phyloP scores from a whole-genome alignment of 2,329 filamentous ascomycete genomes.

The Aspergillus sp. region DNA sequence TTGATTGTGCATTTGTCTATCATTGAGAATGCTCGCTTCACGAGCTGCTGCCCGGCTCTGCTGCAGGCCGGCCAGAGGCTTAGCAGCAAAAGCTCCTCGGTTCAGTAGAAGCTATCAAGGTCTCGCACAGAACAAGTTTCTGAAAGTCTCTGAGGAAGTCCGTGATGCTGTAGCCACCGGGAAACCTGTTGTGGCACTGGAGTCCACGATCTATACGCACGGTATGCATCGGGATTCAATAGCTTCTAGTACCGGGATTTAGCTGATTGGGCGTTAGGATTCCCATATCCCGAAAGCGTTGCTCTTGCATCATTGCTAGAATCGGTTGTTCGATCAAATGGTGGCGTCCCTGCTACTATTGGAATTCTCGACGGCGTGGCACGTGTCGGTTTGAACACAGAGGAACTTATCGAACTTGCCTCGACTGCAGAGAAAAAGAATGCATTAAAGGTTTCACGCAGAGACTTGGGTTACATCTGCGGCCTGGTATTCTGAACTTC shows the following conservation, averaged over 20 bases:
- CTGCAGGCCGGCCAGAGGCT: conserved; percentile 10
- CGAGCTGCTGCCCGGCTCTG: conserved; percentile 18
- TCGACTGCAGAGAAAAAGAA: conserved; percentile 59
- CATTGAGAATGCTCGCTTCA: conserved; percentile 12
- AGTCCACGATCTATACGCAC: conserved; percentile 97
- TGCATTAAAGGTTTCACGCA: conserved; percentile 77
- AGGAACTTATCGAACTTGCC: conserved; percentile 68
- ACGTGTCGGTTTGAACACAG: conserved; percentile 67
- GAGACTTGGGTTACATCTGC: conserved; percentile 78
- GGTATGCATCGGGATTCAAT: conserved; percentile 57
- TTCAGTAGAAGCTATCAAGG: conserved; percentile 21
- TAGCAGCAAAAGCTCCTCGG: conserved; percentile 3
- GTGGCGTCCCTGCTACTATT: conserved; percentile 84
- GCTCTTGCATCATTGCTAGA: conserved; percentile 77
- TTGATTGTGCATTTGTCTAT: neutral
- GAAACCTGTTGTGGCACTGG: conserved; percentile 83
- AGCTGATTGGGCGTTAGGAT: conserved; percentile 43
- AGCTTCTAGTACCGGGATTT: conserved; percentile 1
- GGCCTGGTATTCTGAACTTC: conserved; percentile 57
- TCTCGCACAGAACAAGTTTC: conserved; percentile 43
- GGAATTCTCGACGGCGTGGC: conserved; percentile 81
- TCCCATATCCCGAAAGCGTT: conserved; percentile 66
- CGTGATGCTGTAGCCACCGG: conserved; percentile 67
- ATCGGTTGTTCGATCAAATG: conserved; percentile 72
- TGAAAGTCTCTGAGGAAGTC: conserved; percentile 78